Base-by-base conservation (phyloP, 768 basidiomycete species). In the Calocera viscosa region DNA sequence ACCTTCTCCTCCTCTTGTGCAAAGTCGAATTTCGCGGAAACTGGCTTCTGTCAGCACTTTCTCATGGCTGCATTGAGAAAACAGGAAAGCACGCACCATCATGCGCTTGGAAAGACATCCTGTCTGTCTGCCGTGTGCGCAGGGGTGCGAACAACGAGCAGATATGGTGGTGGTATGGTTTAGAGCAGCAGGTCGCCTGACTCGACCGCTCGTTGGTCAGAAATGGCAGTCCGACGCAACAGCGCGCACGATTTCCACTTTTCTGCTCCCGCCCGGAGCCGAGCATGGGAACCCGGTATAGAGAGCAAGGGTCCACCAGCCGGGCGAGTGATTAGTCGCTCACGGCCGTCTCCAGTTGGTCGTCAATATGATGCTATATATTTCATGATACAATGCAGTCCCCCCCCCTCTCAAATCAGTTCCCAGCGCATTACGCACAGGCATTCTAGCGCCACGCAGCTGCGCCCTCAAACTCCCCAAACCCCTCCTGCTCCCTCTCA, bases 1-100 rank as follows among this genome's bases (percentile, higher is more conserved):
- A 96, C 91, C 72, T 93, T 92, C 74, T 89, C 87, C 75, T 94
- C 92, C 76, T 93, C 92, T 76, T 85, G 85, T 22, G 92, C 80
- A 74, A 94, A 95, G 76, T 86, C 86, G 76, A 95, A 95, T 19
- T 79, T 79, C 19, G 84, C 80, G 66, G 88, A 83, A 72, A 92
- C 91, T 93, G 68, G 2, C 38, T 19, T 17, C 24, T 69, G 26
- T 41, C 16, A 8, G 10, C 28, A 19, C 34, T 28, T 60, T 35
- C 19, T n/a, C 8, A 12, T 49, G 8, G 24, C 5, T 10, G 16
- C 30, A 32, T 34, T 30, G 28, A 32, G 1, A 49, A 65, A 38
- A 16, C 11, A n/a, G 14, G 30, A 66, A 10, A 41, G 24, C 22
- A 79, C 87, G 70, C 67, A 90, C 89, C 84, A 73, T 90, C 86